Conservation (phyloP, 805 yeast species). For the Kazachstania taianensis region DNA sequence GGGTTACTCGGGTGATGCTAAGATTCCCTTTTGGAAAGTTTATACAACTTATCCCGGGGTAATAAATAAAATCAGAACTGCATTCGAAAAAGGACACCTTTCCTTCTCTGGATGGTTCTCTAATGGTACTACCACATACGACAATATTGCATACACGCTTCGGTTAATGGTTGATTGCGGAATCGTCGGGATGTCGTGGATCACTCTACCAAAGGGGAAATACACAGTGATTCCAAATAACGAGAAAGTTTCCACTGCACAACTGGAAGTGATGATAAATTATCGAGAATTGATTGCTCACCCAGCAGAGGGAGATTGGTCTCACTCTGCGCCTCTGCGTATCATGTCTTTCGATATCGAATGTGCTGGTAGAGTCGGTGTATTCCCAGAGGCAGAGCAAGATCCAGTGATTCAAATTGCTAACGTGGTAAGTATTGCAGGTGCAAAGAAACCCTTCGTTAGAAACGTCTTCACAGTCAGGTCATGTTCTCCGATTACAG, state of each 20-base stretch:
- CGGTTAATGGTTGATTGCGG: slow-evolving; percentile 88
- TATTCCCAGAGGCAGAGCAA: slow-evolving; percentile 87
- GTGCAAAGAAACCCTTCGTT: slow-evolving; percentile 72
- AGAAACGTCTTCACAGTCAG: slow-evolving; percentile 90
- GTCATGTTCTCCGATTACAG: slow-evolving; percentile 87
- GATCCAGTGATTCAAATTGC: slow-evolving; percentile 98
- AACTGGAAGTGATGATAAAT: slow-evolving; percentile 67
- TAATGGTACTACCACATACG: slow-evolving; percentile 63
- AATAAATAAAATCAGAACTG: slow-evolving; percentile 60
- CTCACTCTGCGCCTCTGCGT: slow-evolving; percentile 86
- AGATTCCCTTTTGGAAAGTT: slow-evolving; percentile 71
- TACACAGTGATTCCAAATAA: slow-evolving; percentile 40
- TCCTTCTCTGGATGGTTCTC: slow-evolving; percentile 53
- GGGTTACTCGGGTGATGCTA: slow-evolving; percentile 79
- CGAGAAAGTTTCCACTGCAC: slow-evolving; percentile 61
- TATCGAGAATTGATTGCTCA: slow-evolving; percentile 66
- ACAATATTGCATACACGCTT: slow-evolving; percentile 76
- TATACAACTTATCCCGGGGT: slow-evolving; percentile 54
- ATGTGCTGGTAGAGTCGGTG: slow-evolving; percentile 95
- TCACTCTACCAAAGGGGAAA: slow-evolving; percentile 70
- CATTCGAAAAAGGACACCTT: slow-evolving; percentile 76
- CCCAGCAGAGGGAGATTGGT: slow-evolving; percentile 88
- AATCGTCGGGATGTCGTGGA: slow-evolving; percentile 96
- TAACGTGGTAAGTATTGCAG: slow-evolving; percentile 77
- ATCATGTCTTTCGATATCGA: slow-evolving; percentile 93